Evolutionary conservation across 148 eudicot species (phyloP), one percentile per base, ranked within the genome.

Genomic region (Rhododendron vialii): DNA sequence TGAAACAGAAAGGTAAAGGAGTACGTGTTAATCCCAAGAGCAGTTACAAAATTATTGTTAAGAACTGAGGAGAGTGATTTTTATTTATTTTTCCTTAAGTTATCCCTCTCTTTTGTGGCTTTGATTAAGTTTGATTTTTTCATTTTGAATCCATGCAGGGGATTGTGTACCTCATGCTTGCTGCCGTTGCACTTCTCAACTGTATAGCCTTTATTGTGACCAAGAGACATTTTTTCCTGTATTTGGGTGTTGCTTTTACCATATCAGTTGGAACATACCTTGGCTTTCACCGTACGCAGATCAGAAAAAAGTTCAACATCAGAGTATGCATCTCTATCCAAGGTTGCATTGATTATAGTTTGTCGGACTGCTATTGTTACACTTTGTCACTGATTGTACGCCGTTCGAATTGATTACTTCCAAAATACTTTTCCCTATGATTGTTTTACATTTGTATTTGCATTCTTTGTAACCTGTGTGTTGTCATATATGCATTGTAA

Each of bases 221-320:
- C 12, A 85, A 88, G 84, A 90, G 83, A 71, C 92, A 76, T 63
- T 88, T 84, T 88, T 95, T 93, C 86, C 88, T 97, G 12, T 97
- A 93, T 91, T 79, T 95, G 86, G 92, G 90, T 3, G 86, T 92
- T 75, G 92, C 91, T 87, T 91, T 90, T 57, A 87, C 93, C 35
- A 82, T 95, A 85, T 95, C 91, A 51, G 61, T 94, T 36, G 98
- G 95, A 81, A 84, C 86, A 8, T 95, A 94, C 88, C 4, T 90
- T 89, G 99, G 99, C 24, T 95, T 90, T 83, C 89, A 86, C 86
- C 94, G 98, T 36, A 89, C 93, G 30, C 92, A 88, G 87, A 94
- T 95, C 33, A 92, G 94, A 87, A 95, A 91, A 77, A 97, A 93
- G 87, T 95, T 97, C 88, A 97, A 95, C 86, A 94, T 97, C 69